These are phyloP conservation scores for Malus hybrid DNA, from an alignment of 331 rosid species.

Conservation along the genomic window DNA sequence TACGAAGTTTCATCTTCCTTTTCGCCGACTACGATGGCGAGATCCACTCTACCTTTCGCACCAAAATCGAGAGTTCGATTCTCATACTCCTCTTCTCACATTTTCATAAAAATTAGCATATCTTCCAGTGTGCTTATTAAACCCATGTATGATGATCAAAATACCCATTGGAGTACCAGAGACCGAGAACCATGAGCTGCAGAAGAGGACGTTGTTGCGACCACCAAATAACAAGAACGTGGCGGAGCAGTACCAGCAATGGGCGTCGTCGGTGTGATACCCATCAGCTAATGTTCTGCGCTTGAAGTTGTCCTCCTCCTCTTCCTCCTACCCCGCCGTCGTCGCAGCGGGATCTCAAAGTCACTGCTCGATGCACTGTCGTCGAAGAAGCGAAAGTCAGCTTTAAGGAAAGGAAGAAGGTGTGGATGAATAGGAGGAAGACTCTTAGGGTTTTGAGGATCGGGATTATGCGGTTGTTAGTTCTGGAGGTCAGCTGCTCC, in stretches of 20 bases:
- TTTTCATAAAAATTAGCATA: too few species aligned
- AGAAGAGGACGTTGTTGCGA: constrained; percentile 58
- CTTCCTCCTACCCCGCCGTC: constrained; percentile 16
- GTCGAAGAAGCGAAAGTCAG: constrained; percentile 32
- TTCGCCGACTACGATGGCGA: too few species aligned
- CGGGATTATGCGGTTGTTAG: constrained; percentile 94
- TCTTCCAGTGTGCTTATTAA: constrained; percentile 64
- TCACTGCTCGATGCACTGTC: too few species aligned
- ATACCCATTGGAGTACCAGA: constrained; percentile 63
- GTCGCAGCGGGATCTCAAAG: too few species aligned
- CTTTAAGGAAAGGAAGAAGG: constrained; percentile 47
- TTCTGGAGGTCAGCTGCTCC: constrained; percentile 93
- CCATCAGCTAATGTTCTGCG: constrained; percentile 72
- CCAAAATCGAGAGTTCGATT: too few species aligned
- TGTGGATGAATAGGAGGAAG: constrained; percentile 49
- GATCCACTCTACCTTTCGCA: too few species aligned
- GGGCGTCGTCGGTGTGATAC: constrained; percentile 32
- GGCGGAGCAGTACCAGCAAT: constrained; percentile 39
- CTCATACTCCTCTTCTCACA: too few species aligned
- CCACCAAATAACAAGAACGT: constrained; percentile 65
- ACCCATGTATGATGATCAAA: constrained; percentile 84
- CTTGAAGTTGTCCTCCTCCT: constrained; percentile 72
- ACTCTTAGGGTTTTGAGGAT: constrained; percentile 49
- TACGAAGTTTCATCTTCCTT: too few species aligned
- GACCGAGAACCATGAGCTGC: constrained; percentile 79